Evolutionary conservation across 208 protist genomes (phyloP).

Genomic region (Leptomonas seymouri): DNA sequence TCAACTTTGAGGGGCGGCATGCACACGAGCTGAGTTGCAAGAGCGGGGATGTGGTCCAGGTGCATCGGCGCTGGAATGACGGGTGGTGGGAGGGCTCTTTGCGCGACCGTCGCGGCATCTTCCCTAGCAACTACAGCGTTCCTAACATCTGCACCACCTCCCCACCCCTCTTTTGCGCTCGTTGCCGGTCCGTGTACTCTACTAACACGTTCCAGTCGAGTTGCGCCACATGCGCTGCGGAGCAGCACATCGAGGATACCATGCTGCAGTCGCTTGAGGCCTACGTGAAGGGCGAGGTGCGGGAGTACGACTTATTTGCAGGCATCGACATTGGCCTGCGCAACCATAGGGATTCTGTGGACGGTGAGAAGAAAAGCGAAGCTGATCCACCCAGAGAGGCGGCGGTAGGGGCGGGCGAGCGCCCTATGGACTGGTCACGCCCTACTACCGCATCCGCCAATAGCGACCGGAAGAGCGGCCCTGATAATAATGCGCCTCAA

Average conservation of each 20-base stretch:
- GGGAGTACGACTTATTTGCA: slow-evolving; percentile 32
- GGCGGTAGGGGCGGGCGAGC: neutral
- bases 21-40: slow-evolving; percentile 50
- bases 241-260: slow-evolving; percentile 40
- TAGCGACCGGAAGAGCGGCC: neutral
- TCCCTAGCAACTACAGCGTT: slow-evolving; percentile 87
- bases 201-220: slow-evolving; percentile 19
- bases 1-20: slow-evolving; percentile 49
- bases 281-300: slow-evolving; percentile 31
- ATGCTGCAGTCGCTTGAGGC: slow-evolving; percentile 56
- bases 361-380: neutral
- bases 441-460: neutral
- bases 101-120: slow-evolving; percentile 67
- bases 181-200: slow-evolving; percentile 49
- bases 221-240: slow-evolving; percentile 44
- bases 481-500: neutral
- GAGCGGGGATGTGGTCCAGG: slow-evolving; percentile 64
- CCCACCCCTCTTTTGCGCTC: slow-evolving; percentile 69
- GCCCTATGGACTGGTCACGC: neutral
- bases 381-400: neutral
- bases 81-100: slow-evolving; percentile 89
- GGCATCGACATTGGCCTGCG: slow-evolving; percentile 22
- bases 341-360: neutral
- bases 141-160: slow-evolving; percentile 60
- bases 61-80: slow-evolving; percentile 87